Evolutionary conservation across 805 yeast genomes (phyloP), one percentile per base, ranked within the genome.

Genomic region (Debaryomyces maramus): DNA sequence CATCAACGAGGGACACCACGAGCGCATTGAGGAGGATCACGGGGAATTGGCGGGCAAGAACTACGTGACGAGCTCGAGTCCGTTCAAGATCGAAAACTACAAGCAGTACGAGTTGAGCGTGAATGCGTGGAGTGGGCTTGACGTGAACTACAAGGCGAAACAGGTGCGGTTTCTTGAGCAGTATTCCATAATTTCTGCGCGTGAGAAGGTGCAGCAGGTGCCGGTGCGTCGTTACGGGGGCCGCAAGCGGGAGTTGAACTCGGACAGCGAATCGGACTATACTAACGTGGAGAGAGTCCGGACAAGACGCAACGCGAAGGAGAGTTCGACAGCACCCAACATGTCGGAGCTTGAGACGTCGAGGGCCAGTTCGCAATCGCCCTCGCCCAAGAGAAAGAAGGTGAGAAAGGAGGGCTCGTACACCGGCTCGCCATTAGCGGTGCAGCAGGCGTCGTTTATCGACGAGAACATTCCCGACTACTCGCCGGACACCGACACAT

Each of bases 391-490:
- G 50, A 71, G 72, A 68, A 65, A 65, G 50, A 72, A 65, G 48
- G 56, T 58, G 16, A 63, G 69, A 43, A 61, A 54, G 34, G 61
- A 58, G 22, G 38, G 58, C 1, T 43, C 62, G 9, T 46, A 53
- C 32, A 41, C 53, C 63, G 40, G 65, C 15, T 47, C 74, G 19
- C 62, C 75, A 1, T 60, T 74, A 31, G 65, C 73, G 15, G 51
- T 58, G 13, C 67, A 69, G 29, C 72, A 67, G 43, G 76, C 77
- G 35, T 68, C 75, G n/a, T 73, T 73, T 41, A 74, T 75, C 41
- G 87, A 86, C 73, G 85, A 81, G 56, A 66, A 80, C 19, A 66
- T 90, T 40, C 89, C 89, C 26, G 96, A 89, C 61, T 88, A 73
- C 62, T 80, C 88, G n/a, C 97, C 97, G 3, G 72, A 85, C 14